Evolutionary conservation across 2,329 filamentous ascomycete genomes (phyloP), one percentile per base, ranked within the genome.

Genomic region (Ascochyta rabiei): DNA sequence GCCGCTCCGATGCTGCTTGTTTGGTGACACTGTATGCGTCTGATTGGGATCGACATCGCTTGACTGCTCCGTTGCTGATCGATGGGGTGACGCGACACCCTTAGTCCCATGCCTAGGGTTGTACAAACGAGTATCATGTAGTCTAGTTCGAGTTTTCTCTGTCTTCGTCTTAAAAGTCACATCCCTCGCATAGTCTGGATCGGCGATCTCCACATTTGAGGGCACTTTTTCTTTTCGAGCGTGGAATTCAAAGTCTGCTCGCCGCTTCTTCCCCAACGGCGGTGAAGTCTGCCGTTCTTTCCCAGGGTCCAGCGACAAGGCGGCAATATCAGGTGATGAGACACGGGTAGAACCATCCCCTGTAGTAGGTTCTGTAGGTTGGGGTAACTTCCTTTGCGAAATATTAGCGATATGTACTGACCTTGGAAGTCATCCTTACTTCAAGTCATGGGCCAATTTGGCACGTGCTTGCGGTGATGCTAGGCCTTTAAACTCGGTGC

Each of bases 151-250:
- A 12, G 57, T 57, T 18, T 62, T 56, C 34, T 67, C 63, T 0
- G 63, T 38, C 24, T 53, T 35, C 15, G 62, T 53, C 1, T 56
- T 49, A 31, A 65, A 57, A 1, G 60, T 54, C 2, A 66, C 58
- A 7, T 69, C 61, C 30, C 65, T 63, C 10, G 68, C 61, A 45
- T 55, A 69, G 7, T 73, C 71, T 0, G 62, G 39, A 33, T 72
- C 71, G 19, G 56, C 63, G 13, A 67, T 57, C 7, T 70, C 63
- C 3, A 60, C 55, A 10, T 63, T 57, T n/a, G 62, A 58, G 0
- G 60, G 61, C 2, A 57, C 61, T 43, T 74, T 73, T 8, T 61
- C 64, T 40, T 62, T 62, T 8, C 62, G 61, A n/a, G 60, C 60
- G 38, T 61, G 58, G 2, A 66, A 55, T 3, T 73, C 70, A 1